Evolutionary conservation across 257 asterid species (phyloP), one percentile per base, ranked within the genome.

Genomic region (Penstemon davidsonii): DNA sequence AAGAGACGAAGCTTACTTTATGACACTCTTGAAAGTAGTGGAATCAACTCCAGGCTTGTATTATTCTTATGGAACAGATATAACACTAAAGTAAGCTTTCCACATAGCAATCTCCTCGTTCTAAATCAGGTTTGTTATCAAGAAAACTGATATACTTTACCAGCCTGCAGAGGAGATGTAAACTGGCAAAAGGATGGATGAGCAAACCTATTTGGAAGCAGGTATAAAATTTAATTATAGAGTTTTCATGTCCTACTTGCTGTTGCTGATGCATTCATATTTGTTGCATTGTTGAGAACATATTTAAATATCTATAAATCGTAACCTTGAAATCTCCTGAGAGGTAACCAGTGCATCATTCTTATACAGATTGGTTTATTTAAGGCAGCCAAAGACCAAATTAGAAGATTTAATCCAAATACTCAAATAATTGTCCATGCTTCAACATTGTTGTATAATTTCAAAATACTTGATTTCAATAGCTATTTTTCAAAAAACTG

Each of bases 181-280:
- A 75, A 66, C 83, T 88, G 79, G 85, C 95, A 41, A 73, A 80
- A 75, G 96, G 95, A 66, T 91, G 97, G 97, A 84, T 73, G 86
- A 86, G 87, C 79, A 91, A 86, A 76, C 96, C 97, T 52, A 76
- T 91, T 66, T 91, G 99, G 99, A 94, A 94, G 84, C 96, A 88
- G 99, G 97, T 91, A 66, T 55, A 49, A 40, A 62, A 19, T 15
- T 42, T 10, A 25, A 62, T 50, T 52, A 46, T 47, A 60, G 36
- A 45, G 42, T 56, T 39, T 9, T 8, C 39, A 19, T 41, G 25
- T 25, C 33, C 18, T 15, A 15, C 18, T 25, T 51, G 43, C 40
- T 58, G 66, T 67, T 1, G 59, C 57, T 43, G 68, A 12, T 49
- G 77, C 47, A 36, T 66, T 70, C 64, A 64, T 55, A 60, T 44